Evolutionary conservation across 2,329 filamentous ascomycete genomes (phyloP).

Genomic region (Penicillium hesseltinei): DNA sequence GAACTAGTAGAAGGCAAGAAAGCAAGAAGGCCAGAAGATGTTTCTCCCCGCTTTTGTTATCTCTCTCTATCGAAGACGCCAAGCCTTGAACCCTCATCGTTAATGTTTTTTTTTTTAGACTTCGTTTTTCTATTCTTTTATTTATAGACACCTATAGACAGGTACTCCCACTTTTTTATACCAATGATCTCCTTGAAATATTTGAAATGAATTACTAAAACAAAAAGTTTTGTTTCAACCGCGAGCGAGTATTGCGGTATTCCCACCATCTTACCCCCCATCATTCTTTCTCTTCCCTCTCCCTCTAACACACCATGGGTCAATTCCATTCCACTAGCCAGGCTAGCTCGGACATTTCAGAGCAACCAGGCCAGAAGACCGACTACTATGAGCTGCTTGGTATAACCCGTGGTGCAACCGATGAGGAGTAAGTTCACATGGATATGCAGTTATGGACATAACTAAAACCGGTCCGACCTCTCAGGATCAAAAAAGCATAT

Average conservation of each 20-base stretch:
- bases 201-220: not conserved
- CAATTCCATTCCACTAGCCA: slow-evolving; percentile 45
- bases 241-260: not conserved
- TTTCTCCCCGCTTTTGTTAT: not conserved
- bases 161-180: not conserved
- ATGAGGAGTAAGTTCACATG: slow-evolving; percentile 66
- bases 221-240: not conserved
- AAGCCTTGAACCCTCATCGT: not conserved
- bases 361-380: slow-evolving; percentile 27
- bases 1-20: no score
- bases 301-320: slow-evolving; percentile 34
- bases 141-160: not conserved
- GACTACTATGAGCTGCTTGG: slow-evolving; percentile 74
- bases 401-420: slow-evolving; percentile 68
- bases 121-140: not conserved
- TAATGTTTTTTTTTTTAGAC: not conserved
- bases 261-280: not conserved
- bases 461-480: slow-evolving; percentile 6
- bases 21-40: not conserved
- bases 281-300: not conserved
- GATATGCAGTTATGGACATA: not conserved
- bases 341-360: slow-evolving; percentile 19
- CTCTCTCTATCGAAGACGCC: not conserved
- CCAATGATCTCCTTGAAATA: not conserved
- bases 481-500: slow-evolving; percentile 89